phyloP scores from a whole-genome alignment of 2,329 filamentous ascomycete species.

The Phialophora chinensis region DNA sequence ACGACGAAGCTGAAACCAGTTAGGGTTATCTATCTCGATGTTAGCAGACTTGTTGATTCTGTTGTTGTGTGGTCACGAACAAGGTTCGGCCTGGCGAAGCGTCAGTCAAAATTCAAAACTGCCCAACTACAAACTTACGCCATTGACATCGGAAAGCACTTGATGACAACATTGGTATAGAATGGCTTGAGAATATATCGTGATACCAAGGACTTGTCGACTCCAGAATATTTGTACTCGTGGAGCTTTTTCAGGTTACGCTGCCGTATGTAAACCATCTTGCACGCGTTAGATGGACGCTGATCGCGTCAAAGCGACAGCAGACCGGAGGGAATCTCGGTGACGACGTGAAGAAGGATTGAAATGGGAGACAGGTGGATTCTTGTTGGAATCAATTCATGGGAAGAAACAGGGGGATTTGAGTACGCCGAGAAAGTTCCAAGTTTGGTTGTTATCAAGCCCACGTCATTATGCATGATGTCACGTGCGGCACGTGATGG shows the following conservation, averaged over 20 bases:
- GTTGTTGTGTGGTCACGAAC: constrained; percentile 35
- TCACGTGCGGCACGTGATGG: not conserved
- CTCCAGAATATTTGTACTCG: constrained; percentile 92
- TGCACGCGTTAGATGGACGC: constrained; percentile 12
- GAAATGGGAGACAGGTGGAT: not conserved
- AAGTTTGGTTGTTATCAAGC: not conserved
- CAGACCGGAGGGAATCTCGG: not conserved
- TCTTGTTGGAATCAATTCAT: not conserved
- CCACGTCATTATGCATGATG: not conserved
- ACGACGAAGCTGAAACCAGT: constrained; percentile 90
- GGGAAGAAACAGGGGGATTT: not conserved
- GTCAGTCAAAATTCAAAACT: constrained; percentile 30
- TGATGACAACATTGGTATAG: constrained; percentile 92
- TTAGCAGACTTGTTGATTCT: not conserved
- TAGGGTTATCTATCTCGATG: constrained; percentile 71
- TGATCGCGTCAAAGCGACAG: constrained; percentile 4
- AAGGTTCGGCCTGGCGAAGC: constrained; percentile 60
- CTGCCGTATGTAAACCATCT: constrained; percentile 95
- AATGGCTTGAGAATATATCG: constrained; percentile 97
- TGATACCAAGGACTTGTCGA: constrained; percentile 88
- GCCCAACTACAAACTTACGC: constrained; percentile 61
- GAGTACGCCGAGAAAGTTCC: too few relatives aligned
- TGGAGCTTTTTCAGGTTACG: constrained; percentile 85
- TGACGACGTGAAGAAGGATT: not conserved
- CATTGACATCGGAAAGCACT: constrained; percentile 94